Base-by-base conservation (phyloP, 805 yeast species). In the Metschnikowia similis region DNA sequence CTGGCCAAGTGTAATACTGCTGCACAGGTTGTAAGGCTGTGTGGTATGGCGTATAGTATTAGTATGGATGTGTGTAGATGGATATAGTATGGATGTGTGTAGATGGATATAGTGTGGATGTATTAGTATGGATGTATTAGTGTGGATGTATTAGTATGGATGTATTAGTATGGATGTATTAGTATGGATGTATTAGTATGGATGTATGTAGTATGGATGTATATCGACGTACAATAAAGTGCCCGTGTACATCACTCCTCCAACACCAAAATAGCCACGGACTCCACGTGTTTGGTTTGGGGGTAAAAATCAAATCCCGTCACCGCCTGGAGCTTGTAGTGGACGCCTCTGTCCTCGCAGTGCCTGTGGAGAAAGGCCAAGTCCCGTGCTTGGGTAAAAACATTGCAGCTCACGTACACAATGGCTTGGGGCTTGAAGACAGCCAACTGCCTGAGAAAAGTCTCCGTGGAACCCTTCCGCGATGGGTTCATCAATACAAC, bases 271-370 rank as follows among this genome's bases (percentile, higher is more conserved):
- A 80, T 67, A 0, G 82, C 83, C 30, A 80, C 76, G 35, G 81
- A 68, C 62, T 80, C 84, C 32, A 80, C 82, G 55, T 80, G 84
- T 53, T 78, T 79, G 0, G 84, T 79, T 55, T 80, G 84, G 2
- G 84, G 84, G 59, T 74, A 74, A 56, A 75, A 75, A 56, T 75
- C 79, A 56, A 73, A 74, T 6, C 79, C 79, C 8, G 57, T 58
- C 4, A 75, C 56, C 8, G 56, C 54, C 30, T 50, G 47, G 6
- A 64, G 51, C 11, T 32, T 50, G 47, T 64, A 64, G 9, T 54
- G 47, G 11, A 45, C 43, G 1, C 45, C 45, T 10, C 44, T 46
- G 8, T 47, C 44, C 34, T 45, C 39, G 48, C 63, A 68, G 30
- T 69, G 53, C 8, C 57, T 49, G 41, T 60, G 51, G 35, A 75